Conservation (phyloP, 192 early-diverging fungal genomes). For the Pilobolus umbonatus region DNA sequence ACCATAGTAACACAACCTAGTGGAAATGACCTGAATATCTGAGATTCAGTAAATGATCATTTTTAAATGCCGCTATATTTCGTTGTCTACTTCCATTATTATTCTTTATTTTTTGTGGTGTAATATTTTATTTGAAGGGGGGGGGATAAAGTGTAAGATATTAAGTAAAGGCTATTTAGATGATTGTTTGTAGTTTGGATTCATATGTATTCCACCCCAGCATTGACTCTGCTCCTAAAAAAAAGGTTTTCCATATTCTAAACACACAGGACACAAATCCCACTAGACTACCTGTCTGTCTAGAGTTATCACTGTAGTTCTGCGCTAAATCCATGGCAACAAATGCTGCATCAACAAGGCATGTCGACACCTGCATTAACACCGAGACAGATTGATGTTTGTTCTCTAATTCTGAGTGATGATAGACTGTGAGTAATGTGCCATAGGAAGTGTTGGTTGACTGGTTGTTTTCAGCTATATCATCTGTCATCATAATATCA, state of each 20-base stretch:
- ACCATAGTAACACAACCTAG: too few relatives aligned
- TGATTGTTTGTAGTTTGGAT: not conserved
- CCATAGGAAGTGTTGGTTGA: slow-evolving; percentile 1
- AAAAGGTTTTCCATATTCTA: slow-evolving; percentile 12
- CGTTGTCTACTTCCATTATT: too few relatives aligned
- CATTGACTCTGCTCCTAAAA: slow-evolving; percentile 11
- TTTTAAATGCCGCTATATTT: too few relatives aligned
- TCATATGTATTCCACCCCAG: not conserved
- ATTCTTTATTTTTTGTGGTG: too few relatives aligned
- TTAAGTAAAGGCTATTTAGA: not conserved
- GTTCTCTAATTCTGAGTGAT: too few relatives aligned
- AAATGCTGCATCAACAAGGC: slow-evolving; percentile 3
- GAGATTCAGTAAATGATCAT: too few relatives aligned
- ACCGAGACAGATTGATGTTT: not conserved
- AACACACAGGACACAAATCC: slow-evolving; percentile 9
- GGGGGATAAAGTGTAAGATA: too few relatives aligned
- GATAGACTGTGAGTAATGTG: not conserved
- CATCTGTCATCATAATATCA: slow-evolving; percentile 7
- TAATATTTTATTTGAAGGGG: too few relatives aligned
- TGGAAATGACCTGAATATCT: too few relatives aligned
- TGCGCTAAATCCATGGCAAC: slow-evolving; percentile 4
- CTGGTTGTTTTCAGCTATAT: not conserved
- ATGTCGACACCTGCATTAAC: not conserved
- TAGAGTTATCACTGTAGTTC: not conserved
- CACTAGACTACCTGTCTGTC: not conserved